Percentiles rank a stretch among this genome's conserved stretches.
Evolutionary conservation across 2,329 filamentous ascomycete species (phyloP).

Genomic region (Aspergillus puulaauensis): DNA sequence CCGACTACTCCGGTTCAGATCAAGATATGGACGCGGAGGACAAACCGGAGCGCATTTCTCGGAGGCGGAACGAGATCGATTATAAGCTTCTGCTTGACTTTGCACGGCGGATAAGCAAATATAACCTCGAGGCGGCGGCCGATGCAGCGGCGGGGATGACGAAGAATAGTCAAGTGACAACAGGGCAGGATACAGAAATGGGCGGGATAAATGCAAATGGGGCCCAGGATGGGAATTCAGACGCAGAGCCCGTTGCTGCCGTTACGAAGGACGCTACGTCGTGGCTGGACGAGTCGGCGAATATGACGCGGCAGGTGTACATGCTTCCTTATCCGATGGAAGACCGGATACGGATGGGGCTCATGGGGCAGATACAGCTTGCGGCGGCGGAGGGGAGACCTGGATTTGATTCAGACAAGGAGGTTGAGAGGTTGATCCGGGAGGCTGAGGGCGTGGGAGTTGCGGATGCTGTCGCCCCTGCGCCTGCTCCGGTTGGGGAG

Average conservation of each 20-base stretch:
- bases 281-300: conserved; percentile 44
- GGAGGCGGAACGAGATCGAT: conserved; percentile 40
- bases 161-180: conserved; percentile 18
- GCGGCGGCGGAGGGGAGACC: conserved; percentile 51
- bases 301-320: conserved; percentile 39
- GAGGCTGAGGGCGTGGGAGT: conserved; percentile 56
- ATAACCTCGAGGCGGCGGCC: conserved; percentile 45
- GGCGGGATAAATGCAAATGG: conserved; percentile 28
- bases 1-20: conserved; percentile 13
- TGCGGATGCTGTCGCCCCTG: conserved; percentile 42
- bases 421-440: conserved; percentile 48
- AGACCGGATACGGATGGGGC: conserved; percentile 44
- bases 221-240: conserved; percentile 13
- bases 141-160: conserved; percentile 38
- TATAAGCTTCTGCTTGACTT: conserved; percentile 46
- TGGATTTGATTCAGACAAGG: conserved; percentile 56
- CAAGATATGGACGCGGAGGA: conserved; percentile 12
- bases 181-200: conserved; percentile 35
- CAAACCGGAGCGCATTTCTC: conserved; percentile 2
- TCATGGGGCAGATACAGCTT: conserved; percentile 47
- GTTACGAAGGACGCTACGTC: conserved; percentile 41
- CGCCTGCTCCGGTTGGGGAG: conserved; percentile 25
- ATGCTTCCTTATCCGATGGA: conserved; percentile 47
- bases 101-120: conserved; percentile 48
- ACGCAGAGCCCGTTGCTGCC: conserved; percentile 33